These are phyloP conservation scores for Sugiyamaella lignohabitans DNA, from an alignment of 805 yeast species.

Conservation along the genomic window DNA sequence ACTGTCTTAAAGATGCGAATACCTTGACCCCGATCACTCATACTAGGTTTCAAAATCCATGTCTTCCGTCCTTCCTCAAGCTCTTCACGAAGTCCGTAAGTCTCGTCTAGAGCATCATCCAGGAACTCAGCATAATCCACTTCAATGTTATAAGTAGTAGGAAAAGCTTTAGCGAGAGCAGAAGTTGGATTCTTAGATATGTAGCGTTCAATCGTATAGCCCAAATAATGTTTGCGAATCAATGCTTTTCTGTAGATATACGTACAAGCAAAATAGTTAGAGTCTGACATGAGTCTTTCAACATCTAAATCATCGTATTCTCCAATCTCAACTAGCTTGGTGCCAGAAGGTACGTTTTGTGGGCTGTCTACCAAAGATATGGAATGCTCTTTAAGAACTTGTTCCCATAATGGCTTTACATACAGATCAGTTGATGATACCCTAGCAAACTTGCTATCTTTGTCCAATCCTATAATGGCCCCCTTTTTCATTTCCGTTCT, in stretches of 20 bases:
- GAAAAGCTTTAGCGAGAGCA: slow-evolving; percentile 52
- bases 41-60: slow-evolving; percentile 92
- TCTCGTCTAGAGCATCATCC: slow-evolving; percentile 89
- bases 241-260: slow-evolving; percentile 85
- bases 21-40: slow-evolving; percentile 97
- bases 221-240: slow-evolving; percentile 81
- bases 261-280: slow-evolving; percentile 60
- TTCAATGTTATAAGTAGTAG: slow-evolving; percentile 74
- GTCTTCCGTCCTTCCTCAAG: slow-evolving; percentile 50
- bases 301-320: slow-evolving; percentile 86
- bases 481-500: too few relatives aligned
- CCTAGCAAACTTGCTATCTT: background rate
- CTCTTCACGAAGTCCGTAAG: slow-evolving; percentile 79
- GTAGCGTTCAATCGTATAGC: slow-evolving; percentile 75
- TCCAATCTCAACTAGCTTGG: slow-evolving; percentile 64
- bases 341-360: background rate
- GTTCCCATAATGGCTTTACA: slow-evolving; percentile 20
- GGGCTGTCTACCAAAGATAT: background rate
- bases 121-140: slow-evolving; percentile 93
- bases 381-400: slow-evolving; percentile 10
- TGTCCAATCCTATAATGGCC: too few relatives aligned
- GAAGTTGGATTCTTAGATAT: slow-evolving; percentile 69
- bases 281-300: slow-evolving; percentile 48
- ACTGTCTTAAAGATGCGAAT: slow-evolving; percentile 73
- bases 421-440: slow-evolving; percentile 12